Base-by-base conservation (phyloP, 441 rosid genomes). In the Viola pubescens region DNA sequence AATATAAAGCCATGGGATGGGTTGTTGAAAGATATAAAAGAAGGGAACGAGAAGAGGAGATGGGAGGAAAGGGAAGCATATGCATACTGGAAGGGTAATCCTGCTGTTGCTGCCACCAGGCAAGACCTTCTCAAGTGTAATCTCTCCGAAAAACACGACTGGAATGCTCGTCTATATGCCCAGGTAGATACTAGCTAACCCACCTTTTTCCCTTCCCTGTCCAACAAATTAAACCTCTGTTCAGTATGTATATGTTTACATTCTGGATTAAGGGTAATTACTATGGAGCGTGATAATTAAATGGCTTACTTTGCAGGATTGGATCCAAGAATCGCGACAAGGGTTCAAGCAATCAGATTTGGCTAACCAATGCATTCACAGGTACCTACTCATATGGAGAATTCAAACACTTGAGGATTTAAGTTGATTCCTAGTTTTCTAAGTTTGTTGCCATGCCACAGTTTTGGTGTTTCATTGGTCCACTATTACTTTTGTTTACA, bases 1-100 rank as follows among this genome's bases (percentile, higher is more conserved):
- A 72, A 79, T 43, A 60, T 86, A 52, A 82, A 76, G 66, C 80
- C 86, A 56, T 87, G 90, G 94, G 71, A 43, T 53, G n/a, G 45
- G 0, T 63, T 78, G 70, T 56, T 77, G 71, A 66, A 69, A 48
- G 78, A 81, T 46, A 56, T 87, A 34, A 66, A 59, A 70, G 81
- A 81, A 73, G 88, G 83, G 47, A 87, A 84, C 67, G 50, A 66
- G 43, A 67, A 59, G 64, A 76, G 5, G n/a, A 60, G 6, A 54
- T 87, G 90, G 94, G 68, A 54, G 9, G 80, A 82, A 2, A 77
- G 90, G 61, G 78, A 77, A 37, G 80, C 88, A 13, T 70, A 73
- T 43, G 90, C 90, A 11, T 84, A 77, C 48, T 87, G 90, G 90
- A 87, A 77, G 57, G 94, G 94, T 10, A 87, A 87, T 64, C 90